Evolutionary conservation across 371 early-diverging fungal species (phyloP).

Genomic region (Mortierella sp.): DNA sequence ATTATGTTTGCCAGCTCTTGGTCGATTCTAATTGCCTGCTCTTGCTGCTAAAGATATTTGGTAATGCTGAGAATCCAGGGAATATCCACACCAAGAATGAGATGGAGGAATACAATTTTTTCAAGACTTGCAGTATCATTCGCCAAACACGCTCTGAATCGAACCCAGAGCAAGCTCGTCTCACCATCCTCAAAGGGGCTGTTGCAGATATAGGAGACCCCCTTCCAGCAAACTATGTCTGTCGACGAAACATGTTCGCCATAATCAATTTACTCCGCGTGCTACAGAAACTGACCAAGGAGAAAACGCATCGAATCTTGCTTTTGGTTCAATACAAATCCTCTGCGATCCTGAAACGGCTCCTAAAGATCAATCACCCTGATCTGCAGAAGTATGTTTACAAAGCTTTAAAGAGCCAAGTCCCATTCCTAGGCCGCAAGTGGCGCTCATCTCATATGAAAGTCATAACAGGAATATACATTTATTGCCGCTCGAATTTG

Average conservation of each 20-base stretch:
- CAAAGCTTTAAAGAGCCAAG: slow-evolving; percentile 84
- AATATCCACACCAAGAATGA: slow-evolving; percentile 70
- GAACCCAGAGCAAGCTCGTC: slow-evolving; percentile 25
- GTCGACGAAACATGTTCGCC: slow-evolving; percentile 79
- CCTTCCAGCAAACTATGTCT: slow-evolving; percentile 45
- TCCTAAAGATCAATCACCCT: slow-evolving; percentile 78
- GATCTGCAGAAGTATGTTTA: slow-evolving; percentile 78
- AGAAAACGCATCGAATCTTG: slow-evolving; percentile 80
- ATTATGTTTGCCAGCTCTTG: slow-evolving; percentile 81
- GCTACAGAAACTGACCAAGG: slow-evolving; percentile 85
- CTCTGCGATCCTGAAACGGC: slow-evolving; percentile 81
- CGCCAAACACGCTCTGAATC: slow-evolving; percentile 19
- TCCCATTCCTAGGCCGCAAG: slow-evolving; percentile 83
- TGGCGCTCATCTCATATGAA: slow-evolving; percentile 90
- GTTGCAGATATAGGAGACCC: slow-evolving; percentile 41
- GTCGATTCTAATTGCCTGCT: slow-evolving; percentile 88
- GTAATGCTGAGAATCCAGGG: slow-evolving; percentile 76
- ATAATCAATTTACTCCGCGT: slow-evolving; percentile 82
- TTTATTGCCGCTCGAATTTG: slow-evolving; percentile 73
- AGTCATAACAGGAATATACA: slow-evolving; percentile 83
- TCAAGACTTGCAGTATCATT: slow-evolving; percentile 33
- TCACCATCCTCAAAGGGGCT: slow-evolving; percentile 18
- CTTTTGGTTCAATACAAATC: slow-evolving; percentile 89
- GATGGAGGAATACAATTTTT: slow-evolving; percentile 65
- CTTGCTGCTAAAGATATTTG: slow-evolving; percentile 84